Conservation (phyloP, 345 rosid species). For the Eucalyptus decipiens region DNA sequence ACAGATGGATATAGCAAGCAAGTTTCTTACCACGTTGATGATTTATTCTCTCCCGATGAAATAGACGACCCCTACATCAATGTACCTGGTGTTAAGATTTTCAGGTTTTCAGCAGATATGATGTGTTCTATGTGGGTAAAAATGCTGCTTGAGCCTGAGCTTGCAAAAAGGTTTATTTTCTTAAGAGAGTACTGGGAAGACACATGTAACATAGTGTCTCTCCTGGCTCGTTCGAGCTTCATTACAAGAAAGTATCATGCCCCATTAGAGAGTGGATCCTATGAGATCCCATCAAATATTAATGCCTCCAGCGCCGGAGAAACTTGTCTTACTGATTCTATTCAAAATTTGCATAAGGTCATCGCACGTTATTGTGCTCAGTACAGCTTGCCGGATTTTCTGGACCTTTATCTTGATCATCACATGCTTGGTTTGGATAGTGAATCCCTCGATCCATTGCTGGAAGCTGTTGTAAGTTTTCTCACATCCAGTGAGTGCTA, state of each 20-base stretch:
- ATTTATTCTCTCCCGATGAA: slow-evolving; percentile 62
- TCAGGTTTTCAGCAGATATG: slow-evolving; percentile 39
- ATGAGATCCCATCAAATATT: slow-evolving; percentile 27
- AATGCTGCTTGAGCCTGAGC: slow-evolving; percentile 73
- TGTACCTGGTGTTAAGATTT: slow-evolving; percentile 68
- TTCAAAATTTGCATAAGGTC: slow-evolving; percentile 61
- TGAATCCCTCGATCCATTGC: slow-evolving; percentile 37
- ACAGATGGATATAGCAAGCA: slow-evolving; percentile 19
- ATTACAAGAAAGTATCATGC: slow-evolving; percentile 28
- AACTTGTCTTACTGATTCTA: slow-evolving; percentile 17
- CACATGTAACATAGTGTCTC: slow-evolving; percentile 53
- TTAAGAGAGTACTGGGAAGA: slow-evolving; percentile 84
- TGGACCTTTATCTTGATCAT: slow-evolving; percentile 84
- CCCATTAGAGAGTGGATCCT: slow-evolving; percentile 26
- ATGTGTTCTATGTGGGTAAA: slow-evolving; percentile 66
- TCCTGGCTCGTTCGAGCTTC: slow-evolving; percentile 78
- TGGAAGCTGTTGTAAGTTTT: slow-evolving; percentile 86
- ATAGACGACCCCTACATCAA: slow-evolving; percentile 70
- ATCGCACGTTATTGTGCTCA: slow-evolving; percentile 52
- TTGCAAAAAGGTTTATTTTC: slow-evolving; percentile 69
- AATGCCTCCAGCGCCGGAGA: slow-evolving; percentile 23
- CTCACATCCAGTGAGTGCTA: slow-evolving; percentile 5
- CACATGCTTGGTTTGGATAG: slow-evolving; percentile 52
- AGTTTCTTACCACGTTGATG: slow-evolving; percentile 35
- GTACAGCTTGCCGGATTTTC: slow-evolving; percentile 69